Conservation (phyloP, 2,329 filamentous ascomycete species). For the Rachicladosporium sp. region DNA sequence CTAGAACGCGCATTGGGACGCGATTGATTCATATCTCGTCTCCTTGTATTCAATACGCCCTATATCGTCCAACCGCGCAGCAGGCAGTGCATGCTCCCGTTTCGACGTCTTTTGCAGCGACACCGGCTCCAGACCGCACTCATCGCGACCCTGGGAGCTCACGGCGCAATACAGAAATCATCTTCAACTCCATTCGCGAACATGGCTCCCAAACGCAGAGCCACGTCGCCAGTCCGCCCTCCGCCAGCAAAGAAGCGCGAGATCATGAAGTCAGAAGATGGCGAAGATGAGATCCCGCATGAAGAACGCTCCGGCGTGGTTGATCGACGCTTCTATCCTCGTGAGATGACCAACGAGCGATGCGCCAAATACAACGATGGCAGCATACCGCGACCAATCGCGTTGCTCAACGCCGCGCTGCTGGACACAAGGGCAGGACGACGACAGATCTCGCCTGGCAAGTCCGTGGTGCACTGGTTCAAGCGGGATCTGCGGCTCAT, state of each 20-base stretch:
- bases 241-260: slow-evolving; percentile 14
- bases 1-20: no score
- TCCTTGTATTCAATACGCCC: no score
- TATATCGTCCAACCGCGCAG: no score
- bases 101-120: no score
- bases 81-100: no score
- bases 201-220: slow-evolving; percentile 19
- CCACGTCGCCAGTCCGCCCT: slow-evolving; percentile 19
- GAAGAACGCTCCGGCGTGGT: slow-evolving; percentile 30
- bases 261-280: not conserved
- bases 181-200: not conserved
- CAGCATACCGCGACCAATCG: slow-evolving; percentile 59
- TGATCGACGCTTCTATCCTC: slow-evolving; percentile 60
- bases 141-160: no score
- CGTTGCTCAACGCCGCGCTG: slow-evolving; percentile 50
- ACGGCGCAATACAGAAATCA: no score
- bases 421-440: slow-evolving; percentile 46
- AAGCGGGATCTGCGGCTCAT: slow-evolving; percentile 63
- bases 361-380: slow-evolving; percentile 62
- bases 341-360: slow-evolving; percentile 72
- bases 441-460: slow-evolving; percentile 39
- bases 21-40: no score
- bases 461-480: slow-evolving; percentile 78
- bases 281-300: slow-evolving; percentile 18
- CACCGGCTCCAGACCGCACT: no score